These are phyloP conservation scores for Lyophyllum semitale DNA, from an alignment of 768 basidiomycete genomes.

Conservation along the genomic window DNA sequence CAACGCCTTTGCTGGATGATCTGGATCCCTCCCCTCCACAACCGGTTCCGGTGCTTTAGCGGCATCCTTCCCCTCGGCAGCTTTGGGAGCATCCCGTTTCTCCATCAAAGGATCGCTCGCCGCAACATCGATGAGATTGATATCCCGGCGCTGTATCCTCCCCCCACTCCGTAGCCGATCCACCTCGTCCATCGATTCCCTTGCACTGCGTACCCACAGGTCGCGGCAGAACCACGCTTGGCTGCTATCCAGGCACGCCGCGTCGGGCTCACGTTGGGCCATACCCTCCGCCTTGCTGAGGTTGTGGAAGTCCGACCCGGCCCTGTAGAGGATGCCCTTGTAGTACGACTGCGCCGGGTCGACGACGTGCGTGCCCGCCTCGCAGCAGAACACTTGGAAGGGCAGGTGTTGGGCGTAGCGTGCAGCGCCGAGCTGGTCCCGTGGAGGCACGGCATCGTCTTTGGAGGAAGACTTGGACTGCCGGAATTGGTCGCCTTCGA, in stretches of 20 bases:
- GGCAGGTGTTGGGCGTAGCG: slow-evolving; percentile 92
- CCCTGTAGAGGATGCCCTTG: slow-evolving; percentile 81
- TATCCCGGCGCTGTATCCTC: slow-evolving; percentile 28
- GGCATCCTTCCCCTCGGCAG: slow-evolving; percentile 16
- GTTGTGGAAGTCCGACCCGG: slow-evolving; percentile 83
- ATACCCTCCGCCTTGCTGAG: slow-evolving; percentile 61
- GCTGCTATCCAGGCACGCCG: slow-evolving; percentile 90
- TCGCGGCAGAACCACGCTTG: slow-evolving; percentile 99
- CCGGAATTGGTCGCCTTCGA: slow-evolving; percentile 97
- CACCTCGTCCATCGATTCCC: slow-evolving; percentile 67
- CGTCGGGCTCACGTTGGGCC: slow-evolving; percentile 68
- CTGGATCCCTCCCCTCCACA: slow-evolving; percentile 35
- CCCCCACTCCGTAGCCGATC: slow-evolving; percentile 37
- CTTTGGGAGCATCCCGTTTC: slow-evolving; percentile 32
- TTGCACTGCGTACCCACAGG: slow-evolving; percentile 89
- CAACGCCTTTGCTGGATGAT: slow-evolving; percentile 14
- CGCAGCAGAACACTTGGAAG: slow-evolving; percentile 99
- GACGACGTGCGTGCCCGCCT: slow-evolving; percentile 95
- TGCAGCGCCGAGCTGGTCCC: slow-evolving; percentile 76
- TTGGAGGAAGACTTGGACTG: slow-evolving; percentile 94
- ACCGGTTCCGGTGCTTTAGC: too few species aligned
- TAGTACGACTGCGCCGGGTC: slow-evolving; percentile 97
- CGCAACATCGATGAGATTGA: slow-evolving; percentile 33
- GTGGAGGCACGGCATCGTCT: slow-evolving; percentile 88
- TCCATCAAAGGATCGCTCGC: slow-evolving; percentile 34